These are phyloP conservation scores for Senna siamea DNA, from an alignment of 306 rosid genomes.

Conservation along the genomic window DNA sequence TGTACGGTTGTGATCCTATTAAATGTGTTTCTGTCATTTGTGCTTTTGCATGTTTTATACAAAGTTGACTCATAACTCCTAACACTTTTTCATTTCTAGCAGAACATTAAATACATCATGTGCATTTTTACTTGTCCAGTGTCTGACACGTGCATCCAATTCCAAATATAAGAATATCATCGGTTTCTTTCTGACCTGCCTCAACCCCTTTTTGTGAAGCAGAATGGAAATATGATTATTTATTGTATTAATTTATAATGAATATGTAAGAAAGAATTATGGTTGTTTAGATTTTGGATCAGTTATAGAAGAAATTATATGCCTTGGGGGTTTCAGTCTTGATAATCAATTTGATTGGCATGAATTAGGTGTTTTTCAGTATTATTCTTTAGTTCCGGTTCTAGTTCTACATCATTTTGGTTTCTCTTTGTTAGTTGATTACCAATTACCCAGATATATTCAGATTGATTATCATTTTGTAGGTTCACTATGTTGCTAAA, in stretches of 20 bases:
- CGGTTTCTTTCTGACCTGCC: neutral
- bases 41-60: conserved; percentile 33
- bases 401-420: neutral
- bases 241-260: neutral
- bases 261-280: neutral
- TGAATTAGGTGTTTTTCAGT: neutral
- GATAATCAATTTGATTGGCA: neutral
- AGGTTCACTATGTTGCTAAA: conserved; percentile 97
- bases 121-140: neutral
- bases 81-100: neutral
- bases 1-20: conserved; percentile 84
- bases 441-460: conserved; percentile 24
- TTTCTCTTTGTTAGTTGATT: conserved; percentile 15
- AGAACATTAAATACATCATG: neutral
- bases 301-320: neutral
- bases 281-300: neutral
- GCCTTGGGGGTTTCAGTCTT: neutral
- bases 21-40: conserved; percentile 44
- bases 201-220: neutral
- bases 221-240: neutral
- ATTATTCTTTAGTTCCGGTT: neutral
- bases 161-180: neutral
- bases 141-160: neutral
- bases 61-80: neutral
- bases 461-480: conserved; percentile 40